Evolutionary conservation across 371 early-diverging fungal species (phyloP).

Genomic region (Apophysomyces elegans): DNA sequence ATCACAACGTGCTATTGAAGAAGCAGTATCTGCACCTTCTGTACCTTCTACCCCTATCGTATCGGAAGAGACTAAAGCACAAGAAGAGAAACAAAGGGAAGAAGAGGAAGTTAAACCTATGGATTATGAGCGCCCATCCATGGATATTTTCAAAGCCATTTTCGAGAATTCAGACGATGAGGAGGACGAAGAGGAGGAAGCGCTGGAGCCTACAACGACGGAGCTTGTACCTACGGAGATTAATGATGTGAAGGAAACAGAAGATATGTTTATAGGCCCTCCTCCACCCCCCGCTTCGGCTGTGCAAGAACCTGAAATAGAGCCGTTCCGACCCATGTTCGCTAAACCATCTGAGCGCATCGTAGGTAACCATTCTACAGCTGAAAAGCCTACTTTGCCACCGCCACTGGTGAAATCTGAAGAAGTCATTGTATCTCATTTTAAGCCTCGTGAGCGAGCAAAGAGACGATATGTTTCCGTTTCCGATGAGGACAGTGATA

Average conservation of each 20-base stretch:
- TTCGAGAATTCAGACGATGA: constrained; percentile 74
- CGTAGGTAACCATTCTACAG: constrained; percentile 12
- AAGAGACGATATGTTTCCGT: constrained; percentile 36
- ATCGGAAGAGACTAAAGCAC: constrained; percentile 19
- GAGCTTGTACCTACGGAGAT: background rate
- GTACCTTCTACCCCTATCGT: constrained; percentile 10
- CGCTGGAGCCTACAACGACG: background rate
- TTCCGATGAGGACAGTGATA: constrained; percentile 37
- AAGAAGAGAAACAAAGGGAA: constrained; percentile 39
- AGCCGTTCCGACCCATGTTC: constrained; percentile 53
- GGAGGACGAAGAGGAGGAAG: constrained; percentile 43
- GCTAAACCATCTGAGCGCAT: constrained; percentile 27
- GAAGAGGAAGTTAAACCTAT: constrained; percentile 65
- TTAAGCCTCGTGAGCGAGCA: constrained; percentile 30
- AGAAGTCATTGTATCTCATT: constrained; percentile 45
- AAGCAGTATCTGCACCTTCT: constrained; percentile 1
- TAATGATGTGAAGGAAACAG: constrained; percentile 14
- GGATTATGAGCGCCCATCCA: constrained; percentile 68
- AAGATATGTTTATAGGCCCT: constrained; percentile 41
- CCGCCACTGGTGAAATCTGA: constrained; percentile 35
- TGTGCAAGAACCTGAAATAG: constrained; percentile 4
- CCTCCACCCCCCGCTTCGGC: constrained; percentile 34
- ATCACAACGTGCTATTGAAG: constrained; percentile 29
- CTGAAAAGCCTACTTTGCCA: constrained; percentile 10
- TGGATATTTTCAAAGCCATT: constrained; percentile 89